These are phyloP conservation scores for Rubia yunnanensis DNA, from an alignment of 257 asterid species.

Conservation along the genomic window DNA sequence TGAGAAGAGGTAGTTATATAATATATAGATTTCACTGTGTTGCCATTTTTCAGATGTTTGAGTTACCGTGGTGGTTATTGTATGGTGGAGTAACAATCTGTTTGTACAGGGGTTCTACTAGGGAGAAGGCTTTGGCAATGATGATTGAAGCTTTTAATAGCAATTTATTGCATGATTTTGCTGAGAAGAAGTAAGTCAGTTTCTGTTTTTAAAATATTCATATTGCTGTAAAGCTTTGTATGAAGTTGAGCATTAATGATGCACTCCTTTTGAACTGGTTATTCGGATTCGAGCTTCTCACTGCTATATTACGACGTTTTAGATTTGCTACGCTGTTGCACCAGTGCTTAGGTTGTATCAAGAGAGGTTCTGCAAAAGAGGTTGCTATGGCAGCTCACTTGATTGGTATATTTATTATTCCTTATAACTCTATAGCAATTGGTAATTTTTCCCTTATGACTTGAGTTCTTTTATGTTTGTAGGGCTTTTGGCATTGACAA, in stretches of 20 bases:
- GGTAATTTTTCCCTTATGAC: not conserved
- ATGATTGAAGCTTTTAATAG: constrained; percentile 62
- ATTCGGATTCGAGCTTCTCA: not conserved
- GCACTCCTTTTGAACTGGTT: not conserved
- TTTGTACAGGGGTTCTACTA: constrained; percentile 71
- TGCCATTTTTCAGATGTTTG: not conserved
- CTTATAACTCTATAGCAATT: not conserved
- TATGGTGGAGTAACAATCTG: not conserved
- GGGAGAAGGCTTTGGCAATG: constrained; percentile 77
- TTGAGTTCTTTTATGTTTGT: not conserved
- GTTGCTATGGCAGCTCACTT: constrained; percentile 75
- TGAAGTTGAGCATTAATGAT: not conserved
- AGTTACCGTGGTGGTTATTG: not conserved
- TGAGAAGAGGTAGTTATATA: constrained; percentile 64
- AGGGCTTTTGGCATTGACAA: constrained; percentile 86
- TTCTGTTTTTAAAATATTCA: not conserved
- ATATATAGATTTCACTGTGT: not conserved
- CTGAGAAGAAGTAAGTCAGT: constrained; percentile 55
- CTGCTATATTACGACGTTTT: constrained; percentile 12
- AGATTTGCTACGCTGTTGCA: constrained; percentile 86
- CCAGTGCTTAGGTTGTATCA: constrained; percentile 69
- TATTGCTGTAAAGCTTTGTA: not conserved
- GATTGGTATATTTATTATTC: constrained; percentile 50
- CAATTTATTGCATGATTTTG: constrained; percentile 61
- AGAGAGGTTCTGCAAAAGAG: constrained; percentile 88